These are phyloP conservation scores for Cercis canadensis DNA, from an alignment of 306 rosid genomes.

Conservation along the genomic window DNA sequence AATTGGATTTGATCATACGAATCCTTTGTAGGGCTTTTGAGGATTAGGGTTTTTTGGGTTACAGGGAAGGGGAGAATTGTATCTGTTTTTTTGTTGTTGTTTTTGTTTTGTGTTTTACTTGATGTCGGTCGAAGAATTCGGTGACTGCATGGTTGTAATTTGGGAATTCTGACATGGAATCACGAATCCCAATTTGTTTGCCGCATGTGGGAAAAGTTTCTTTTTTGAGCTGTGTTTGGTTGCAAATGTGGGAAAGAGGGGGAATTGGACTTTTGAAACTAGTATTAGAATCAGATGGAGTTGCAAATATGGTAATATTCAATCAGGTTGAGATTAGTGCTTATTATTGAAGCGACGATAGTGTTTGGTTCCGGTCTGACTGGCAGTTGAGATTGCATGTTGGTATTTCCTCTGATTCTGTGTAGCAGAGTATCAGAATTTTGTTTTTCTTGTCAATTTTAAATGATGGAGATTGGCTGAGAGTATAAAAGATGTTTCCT, in stretches of 20 bases:
- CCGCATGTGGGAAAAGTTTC: constrained; percentile 23
- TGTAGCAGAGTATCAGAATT: constrained; percentile 14
- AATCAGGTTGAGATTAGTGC: constrained; percentile 24
- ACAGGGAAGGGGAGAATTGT: not conserved
- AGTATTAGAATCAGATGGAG: not conserved
- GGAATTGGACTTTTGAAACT: constrained; percentile 32
- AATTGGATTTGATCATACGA: no score
- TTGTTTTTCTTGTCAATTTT: constrained; percentile 24
- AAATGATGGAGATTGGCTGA: constrained; percentile 27
- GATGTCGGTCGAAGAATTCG: constrained; percentile 23
- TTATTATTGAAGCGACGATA: not conserved
- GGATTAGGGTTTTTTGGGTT: constrained; percentile 45
- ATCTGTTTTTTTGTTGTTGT: not conserved
- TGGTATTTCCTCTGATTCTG: constrained; percentile 30
- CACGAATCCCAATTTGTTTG: constrained; percentile 9
- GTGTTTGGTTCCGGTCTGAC: constrained; percentile 33
- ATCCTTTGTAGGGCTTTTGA: not conserved
- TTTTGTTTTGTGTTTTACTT: not conserved
- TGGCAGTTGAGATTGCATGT: constrained; percentile 32
- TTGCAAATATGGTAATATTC: constrained; percentile 21
- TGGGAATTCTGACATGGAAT: constrained; percentile 41
- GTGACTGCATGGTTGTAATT: constrained; percentile 35
- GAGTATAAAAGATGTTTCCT: constrained; percentile 23
- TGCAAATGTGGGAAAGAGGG: constrained; percentile 34
- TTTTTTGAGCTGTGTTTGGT: constrained; percentile 22